Conservation (phyloP, 495 filamentous ascomycete genomes). For the Podospora appendiculata region DNA sequence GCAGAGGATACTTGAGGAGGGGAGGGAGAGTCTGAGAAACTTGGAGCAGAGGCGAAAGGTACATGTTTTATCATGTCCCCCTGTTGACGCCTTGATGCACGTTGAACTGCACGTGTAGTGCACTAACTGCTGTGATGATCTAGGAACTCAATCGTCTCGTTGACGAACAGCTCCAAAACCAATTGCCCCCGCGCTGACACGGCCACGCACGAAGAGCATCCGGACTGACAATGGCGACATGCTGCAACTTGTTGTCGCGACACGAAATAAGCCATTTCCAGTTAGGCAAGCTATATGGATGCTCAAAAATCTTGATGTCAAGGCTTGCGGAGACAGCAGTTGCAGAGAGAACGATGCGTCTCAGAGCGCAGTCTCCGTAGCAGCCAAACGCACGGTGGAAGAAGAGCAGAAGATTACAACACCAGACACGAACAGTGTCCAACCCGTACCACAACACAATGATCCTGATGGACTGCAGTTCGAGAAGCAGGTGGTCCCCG, state of each 20-base stretch:
- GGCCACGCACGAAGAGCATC: background rate
- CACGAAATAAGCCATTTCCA: constrained; percentile 9
- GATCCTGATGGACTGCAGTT: too few relatives aligned
- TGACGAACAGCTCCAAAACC: constrained; percentile 24
- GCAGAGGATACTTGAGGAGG: constrained; percentile 13
- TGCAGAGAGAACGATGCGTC: too few relatives aligned
- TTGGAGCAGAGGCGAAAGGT: constrained; percentile 27
- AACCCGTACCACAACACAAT: too few relatives aligned
- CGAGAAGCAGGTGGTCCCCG: too few relatives aligned
- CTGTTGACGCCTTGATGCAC: background rate
- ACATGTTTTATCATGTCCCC: background rate
- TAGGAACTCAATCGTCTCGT: constrained; percentile 30
- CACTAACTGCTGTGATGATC: background rate
- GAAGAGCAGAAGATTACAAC: too few relatives aligned
- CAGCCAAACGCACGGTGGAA: too few relatives aligned
- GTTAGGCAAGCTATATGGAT: background rate
- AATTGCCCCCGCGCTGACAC: constrained; percentile 11
- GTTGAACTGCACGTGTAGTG: background rate
- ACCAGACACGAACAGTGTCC: too few relatives aligned
- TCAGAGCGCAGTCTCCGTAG: too few relatives aligned
- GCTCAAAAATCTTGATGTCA: constrained; percentile 6
- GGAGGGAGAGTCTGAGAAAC: constrained; percentile 13
- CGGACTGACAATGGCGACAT: background rate
- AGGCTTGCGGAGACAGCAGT: constrained; percentile 6
- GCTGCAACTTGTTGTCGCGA: constrained; percentile 2